Base-by-base conservation (phyloP, 345 rosid species). In the Stellera chamaejasme region DNA sequence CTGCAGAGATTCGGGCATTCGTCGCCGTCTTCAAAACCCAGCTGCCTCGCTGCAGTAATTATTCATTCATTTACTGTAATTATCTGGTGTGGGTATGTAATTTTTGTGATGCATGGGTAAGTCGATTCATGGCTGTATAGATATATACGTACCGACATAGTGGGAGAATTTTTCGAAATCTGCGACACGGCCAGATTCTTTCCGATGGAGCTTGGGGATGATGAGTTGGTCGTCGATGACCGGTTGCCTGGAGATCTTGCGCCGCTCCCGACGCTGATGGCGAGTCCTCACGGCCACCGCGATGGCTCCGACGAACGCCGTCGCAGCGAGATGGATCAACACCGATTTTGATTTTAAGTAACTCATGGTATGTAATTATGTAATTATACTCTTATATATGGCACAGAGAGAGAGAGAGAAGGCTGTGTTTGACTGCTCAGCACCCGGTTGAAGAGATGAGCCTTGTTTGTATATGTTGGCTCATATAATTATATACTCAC, bases 141-240 rank as follows among this genome's bases (percentile, higher is more conserved):
- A 19, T 19, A 43, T 1, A 42, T 8, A 64, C 48, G 10, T 77
- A 88, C 95, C 98, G 62, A 91, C 85, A 62, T 80, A 91, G 61
- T 83, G 76, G 19, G 92, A 71, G 79, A 91, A 91, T 69, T 70
- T 80, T 67, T 91, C 98, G 11, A 88, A 75, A 63, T 73, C 75
- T 23, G 72, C 75, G 14, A 71, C 62, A 25, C 83, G 91, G 48
- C 87, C 81, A 7, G 91, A 84, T 36, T 67, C 83, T 23, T 77
- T 60, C 43, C 79, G 75, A 32, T 65, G 67, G 2, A 83, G 48
- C 19, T 44, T 54, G 10, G 96, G 96, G 9, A 75, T 15, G 50
- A 87, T 50, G 13, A 42, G 61, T 27, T 45, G 59, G 5, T 41
- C 63, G 28, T 12, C 64, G 55, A 52, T 14, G 15, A 15, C 39